Evolutionary conservation across 2,329 filamentous ascomycete genomes (phyloP).

Genomic region (Pyrenophora graminea): DNA sequence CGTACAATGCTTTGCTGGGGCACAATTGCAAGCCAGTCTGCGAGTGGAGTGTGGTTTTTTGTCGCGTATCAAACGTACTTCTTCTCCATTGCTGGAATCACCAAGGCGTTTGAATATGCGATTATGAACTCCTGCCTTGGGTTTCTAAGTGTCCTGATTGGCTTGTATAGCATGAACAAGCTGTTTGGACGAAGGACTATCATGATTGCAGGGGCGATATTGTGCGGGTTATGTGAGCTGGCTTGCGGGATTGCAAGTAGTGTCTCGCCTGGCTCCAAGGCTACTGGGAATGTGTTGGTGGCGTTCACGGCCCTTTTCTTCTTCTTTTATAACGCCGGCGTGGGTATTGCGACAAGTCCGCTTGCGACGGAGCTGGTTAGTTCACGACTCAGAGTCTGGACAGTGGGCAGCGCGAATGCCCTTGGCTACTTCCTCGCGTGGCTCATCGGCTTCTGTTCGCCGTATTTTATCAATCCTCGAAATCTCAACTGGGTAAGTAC

Average conservation of each 20-base stretch:
- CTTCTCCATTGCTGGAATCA: conserved; percentile 26
- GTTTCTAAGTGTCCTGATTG: conserved; percentile 55
- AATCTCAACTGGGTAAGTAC: conserved; percentile 41
- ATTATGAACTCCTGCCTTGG: conserved; percentile 58
- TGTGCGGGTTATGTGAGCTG: conserved; percentile 53
- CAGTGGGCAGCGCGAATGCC: conserved; percentile 40
- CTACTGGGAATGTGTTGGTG: conserved; percentile 33
- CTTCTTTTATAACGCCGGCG: conserved; percentile 44
- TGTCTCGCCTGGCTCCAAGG: conserved; percentile 27
- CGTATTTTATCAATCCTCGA: conserved; percentile 48
- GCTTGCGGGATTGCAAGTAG: conserved; percentile 48
- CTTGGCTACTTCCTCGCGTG: conserved; percentile 45
- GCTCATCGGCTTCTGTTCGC: conserved; percentile 44
- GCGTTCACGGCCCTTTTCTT: conserved; percentile 45
- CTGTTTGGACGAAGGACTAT: conserved; percentile 54
- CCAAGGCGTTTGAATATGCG: conserved; percentile 52
- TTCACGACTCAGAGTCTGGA: conserved; percentile 44
- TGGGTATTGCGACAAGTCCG: conserved; percentile 40
- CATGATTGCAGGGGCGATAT: conserved; percentile 53
- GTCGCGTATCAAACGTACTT: conserved; percentile 58
- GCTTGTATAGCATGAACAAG: conserved; percentile 55
- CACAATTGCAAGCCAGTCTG: conserved; percentile 53
- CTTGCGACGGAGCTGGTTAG: conserved; percentile 40
- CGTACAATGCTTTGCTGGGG: conserved; percentile 57
- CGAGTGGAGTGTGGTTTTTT: conserved; percentile 56